Evolutionary conservation across 345 rosid genomes (phyloP).

Genomic region (Mangifera indica): DNA sequence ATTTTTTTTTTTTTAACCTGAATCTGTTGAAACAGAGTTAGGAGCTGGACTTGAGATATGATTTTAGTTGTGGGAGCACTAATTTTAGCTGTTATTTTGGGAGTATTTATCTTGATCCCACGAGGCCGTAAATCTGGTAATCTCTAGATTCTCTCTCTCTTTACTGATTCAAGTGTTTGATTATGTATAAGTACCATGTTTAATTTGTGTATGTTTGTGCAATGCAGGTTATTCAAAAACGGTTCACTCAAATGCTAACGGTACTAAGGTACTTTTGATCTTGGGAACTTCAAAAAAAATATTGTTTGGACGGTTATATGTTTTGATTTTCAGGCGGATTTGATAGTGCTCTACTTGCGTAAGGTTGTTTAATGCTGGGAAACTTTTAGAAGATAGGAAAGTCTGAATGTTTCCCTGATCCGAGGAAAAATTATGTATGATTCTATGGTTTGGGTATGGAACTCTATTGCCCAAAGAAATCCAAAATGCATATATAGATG

Average conservation of each 20-base stretch:
- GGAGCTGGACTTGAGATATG: slow-evolving; percentile 23
- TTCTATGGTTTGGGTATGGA: background rate
- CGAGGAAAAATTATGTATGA: background rate
- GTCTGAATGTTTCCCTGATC: background rate
- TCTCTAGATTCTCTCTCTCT: background rate
- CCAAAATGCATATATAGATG: background rate
- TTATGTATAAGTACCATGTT: background rate
- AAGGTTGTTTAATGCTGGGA: background rate
- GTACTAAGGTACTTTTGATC: slow-evolving; percentile 18
- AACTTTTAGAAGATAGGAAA: background rate
- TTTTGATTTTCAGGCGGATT: background rate
- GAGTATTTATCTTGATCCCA: slow-evolving; percentile 41
- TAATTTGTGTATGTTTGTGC: background rate
- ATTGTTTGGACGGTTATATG: background rate
- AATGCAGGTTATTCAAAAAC: slow-evolving; percentile 26
- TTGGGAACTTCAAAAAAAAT: background rate
- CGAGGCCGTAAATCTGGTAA: slow-evolving; percentile 34
- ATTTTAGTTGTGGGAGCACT: slow-evolving; percentile 36
- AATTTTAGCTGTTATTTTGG: slow-evolving; percentile 43
- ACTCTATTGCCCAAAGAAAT: background rate
- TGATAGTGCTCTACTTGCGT: background rate
- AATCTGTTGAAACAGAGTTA: background rate
- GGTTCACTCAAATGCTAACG: slow-evolving; percentile 21
- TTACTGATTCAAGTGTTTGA: background rate
- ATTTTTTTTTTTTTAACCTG: background rate